Evolutionary conservation across 345 rosid genomes (phyloP), one percentile per base, ranked within the genome.

Genomic region (Abelmoschus esculentus): DNA sequence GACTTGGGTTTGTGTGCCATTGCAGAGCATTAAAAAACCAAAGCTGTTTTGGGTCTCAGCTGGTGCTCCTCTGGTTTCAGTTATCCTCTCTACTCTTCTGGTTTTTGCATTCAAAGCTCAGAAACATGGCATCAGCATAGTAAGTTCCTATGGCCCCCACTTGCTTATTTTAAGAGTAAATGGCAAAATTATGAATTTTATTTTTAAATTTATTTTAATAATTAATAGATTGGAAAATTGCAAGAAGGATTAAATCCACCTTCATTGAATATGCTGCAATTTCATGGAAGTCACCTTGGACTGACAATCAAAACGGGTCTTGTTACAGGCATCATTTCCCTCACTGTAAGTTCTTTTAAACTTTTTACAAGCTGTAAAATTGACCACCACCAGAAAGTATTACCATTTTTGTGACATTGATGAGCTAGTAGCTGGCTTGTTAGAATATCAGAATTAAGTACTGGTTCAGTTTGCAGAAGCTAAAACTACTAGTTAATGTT

Each of bases 201-300:
- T 22, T 22, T 22, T 22, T 22, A 22, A 22, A 22, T 22, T 22
- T 22, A 22, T 22, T 22, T 22, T 22, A 22, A 22, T 22, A 22
- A 22, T 59, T 60, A 54, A 6, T 7, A 93, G 99, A 95, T 95
- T 65, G 99, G 99, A 18, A 85, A 89, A 74, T 68, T 95, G 36
- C 88, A 83, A 83, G 82, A 86, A 82, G 99, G 99, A 42, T 75
- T 95, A 44, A 95, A 95, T 77, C 99, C 99, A 54, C 93, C 96
- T 34, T 91, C 99, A 56, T 88, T 89, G 97, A 84, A 88, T 73
- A 86, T 88, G 99, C 73, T 95, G 78, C 89, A 83, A 12, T 88
- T 91, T 73, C 86, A 71, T 66, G 99, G 97, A 57, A 80, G 75
- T 62, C 76, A 89, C 77, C 78, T 95, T 18, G 96, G 88, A 31